Percentiles rank a stretch among this genome's conserved stretches.
phyloP scores from a whole-genome alignment of 2,329 filamentous ascomycete genomes.

The Claviceps monticola region DNA sequence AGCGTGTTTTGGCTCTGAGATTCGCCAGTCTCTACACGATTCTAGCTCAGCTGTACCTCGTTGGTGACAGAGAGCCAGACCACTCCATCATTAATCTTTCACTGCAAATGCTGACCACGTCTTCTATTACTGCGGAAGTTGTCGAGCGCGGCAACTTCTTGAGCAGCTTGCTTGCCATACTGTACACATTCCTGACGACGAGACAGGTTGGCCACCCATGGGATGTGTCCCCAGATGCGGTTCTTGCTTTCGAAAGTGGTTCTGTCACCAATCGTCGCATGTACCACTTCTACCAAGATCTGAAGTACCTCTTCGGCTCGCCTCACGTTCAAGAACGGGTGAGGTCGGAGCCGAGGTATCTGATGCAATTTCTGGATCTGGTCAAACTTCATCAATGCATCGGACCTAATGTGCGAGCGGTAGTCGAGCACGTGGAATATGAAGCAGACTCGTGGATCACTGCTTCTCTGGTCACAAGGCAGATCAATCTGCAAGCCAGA shows the following conservation, averaged over 20 bases:
- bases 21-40: conserved; percentile 92
- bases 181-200: conserved; percentile 94
- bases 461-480: conserved; percentile 81
- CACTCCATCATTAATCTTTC: conserved; percentile 98
- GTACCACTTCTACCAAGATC: conserved; percentile 94
- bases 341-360: conserved; percentile 70
- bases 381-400: conserved; percentile 96
- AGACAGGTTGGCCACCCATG: conserved; percentile 89
- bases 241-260: conserved; percentile 83
- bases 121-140: conserved; percentile 90
- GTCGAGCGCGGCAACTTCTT: conserved; percentile 92
- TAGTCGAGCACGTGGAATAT: conserved; percentile 94
- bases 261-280: conserved; percentile 90
- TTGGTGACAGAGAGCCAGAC: conserved; percentile 90
- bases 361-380: conserved; percentile 87
- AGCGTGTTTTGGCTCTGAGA: conserved; percentile 80
- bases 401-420: conserved; percentile 78
- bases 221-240: conserved; percentile 74
- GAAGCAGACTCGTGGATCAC: conserved; percentile 98
- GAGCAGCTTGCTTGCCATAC: conserved; percentile 85
- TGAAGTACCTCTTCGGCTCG: conserved; percentile 81
- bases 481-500: conserved; percentile 85
- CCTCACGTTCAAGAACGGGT: conserved; percentile 78
- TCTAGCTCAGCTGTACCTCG: conserved; percentile 84
- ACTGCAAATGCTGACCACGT: conserved; percentile 89